phyloP scores from a whole-genome alignment of 352 stramenopile genomes.

The Blastocystis sp. region DNA sequence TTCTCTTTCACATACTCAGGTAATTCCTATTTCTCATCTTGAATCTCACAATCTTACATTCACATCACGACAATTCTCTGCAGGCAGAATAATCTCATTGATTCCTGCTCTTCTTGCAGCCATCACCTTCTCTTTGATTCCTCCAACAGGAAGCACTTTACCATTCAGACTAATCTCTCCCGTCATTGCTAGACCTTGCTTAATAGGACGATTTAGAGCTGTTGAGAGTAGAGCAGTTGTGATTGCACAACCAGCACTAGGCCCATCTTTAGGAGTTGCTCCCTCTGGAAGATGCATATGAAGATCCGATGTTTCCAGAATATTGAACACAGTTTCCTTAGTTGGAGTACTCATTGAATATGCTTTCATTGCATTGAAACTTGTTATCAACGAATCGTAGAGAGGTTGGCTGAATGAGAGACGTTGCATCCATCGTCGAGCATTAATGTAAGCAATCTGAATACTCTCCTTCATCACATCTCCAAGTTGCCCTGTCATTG shows the following conservation, averaged over 20 bases:
- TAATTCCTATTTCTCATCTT: conserved; percentile 69
- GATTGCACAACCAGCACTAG: conserved; percentile 92
- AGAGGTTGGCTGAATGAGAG: conserved; percentile 27
- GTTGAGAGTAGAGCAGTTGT: conserved; percentile 83
- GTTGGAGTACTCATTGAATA: background rate
- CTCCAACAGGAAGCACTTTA: conserved; percentile 93
- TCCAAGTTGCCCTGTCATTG: conserved; percentile 87
- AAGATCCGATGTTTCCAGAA: conserved; percentile 72
- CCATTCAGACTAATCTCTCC: conserved; percentile 88
- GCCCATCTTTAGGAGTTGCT: conserved; percentile 94
- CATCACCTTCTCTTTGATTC: conserved; percentile 98
- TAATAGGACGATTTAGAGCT: conserved; percentile 71
- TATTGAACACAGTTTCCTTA: conserved; percentile 31
- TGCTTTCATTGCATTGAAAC: conserved; percentile 50
- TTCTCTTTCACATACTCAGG: conserved; percentile 90
- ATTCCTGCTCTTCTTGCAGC: conserved; percentile 88
- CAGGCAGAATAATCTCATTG: conserved; percentile 83
- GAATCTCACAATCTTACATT: conserved; percentile 68
- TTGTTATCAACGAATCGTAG: conserved; percentile 49
- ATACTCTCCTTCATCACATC: conserved; percentile 97
- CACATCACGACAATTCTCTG: conserved; percentile 87
- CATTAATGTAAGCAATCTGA: conserved; percentile 89
- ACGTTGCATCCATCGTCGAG: conserved; percentile 65
- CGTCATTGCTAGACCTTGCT: conserved; percentile 92
- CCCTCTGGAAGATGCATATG: conserved; percentile 96